Conservation (phyloP, 495 filamentous ascomycete genomes). For the Staphylotrichum longicolle region DNA sequence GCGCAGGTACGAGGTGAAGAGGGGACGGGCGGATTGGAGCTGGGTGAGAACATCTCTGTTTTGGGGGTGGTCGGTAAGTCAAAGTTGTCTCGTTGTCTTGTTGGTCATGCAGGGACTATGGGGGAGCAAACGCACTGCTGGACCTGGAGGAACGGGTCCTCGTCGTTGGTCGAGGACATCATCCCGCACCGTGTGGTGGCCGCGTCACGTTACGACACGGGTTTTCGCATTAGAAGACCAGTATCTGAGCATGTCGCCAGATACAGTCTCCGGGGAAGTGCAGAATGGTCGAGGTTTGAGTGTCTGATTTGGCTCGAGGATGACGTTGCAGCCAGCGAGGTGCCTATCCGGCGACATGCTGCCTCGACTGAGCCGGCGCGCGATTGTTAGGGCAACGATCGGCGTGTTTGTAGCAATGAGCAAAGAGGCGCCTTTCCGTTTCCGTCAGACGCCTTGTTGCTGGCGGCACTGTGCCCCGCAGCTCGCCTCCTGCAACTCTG, state of each 20-base stretch:
- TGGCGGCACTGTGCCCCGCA: slow-evolving; percentile 7
- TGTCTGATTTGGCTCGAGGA: slow-evolving; percentile 6
- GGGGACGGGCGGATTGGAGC: slow-evolving; percentile 72
- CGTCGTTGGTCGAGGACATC: slow-evolving; percentile 70
- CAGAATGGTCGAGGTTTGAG: background rate
- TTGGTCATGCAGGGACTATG: background rate
- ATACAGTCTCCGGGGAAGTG: background rate
- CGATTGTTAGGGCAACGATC: background rate
- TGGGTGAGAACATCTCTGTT: slow-evolving; percentile 79
- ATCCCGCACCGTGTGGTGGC: slow-evolving; percentile 39
- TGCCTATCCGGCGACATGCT: background rate
- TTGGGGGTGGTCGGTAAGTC: background rate
- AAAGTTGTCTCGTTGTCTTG: background rate
- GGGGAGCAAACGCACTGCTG: slow-evolving; percentile 59
- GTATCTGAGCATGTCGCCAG: slow-evolving; percentile 16
- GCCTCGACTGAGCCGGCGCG: no score
- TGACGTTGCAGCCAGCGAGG: slow-evolving; percentile 21
- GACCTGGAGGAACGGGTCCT: slow-evolving; percentile 91
- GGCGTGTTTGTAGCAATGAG: slow-evolving; percentile 1
- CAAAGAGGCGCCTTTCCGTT: slow-evolving; percentile 4
- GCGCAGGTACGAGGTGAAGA: slow-evolving; percentile 93
- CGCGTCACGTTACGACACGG: slow-evolving; percentile 8
- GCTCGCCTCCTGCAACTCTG: slow-evolving; percentile 8
- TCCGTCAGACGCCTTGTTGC: background rate
- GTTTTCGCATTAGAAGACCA: slow-evolving; percentile 9